A percentile compares a stretch with the other conserved stretches of the same genome.
These are phyloP conservation scores for Phaeophleospora eucalypticola DNA, from an alignment of 2,329 filamentous ascomycete genomes.

Conservation along the genomic window DNA sequence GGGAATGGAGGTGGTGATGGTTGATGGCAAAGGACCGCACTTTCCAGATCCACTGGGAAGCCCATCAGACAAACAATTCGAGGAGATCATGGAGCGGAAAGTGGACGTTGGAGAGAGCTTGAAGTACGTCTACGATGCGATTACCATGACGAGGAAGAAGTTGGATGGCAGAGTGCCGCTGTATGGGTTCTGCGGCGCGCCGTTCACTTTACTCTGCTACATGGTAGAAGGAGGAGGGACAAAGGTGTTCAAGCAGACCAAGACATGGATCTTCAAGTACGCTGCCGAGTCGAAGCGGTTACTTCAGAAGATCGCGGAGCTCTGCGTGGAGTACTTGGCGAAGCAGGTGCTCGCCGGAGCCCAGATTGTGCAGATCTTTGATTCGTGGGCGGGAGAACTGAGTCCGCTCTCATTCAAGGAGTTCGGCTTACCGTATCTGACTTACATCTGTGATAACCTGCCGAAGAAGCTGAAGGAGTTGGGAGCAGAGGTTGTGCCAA, in stretches of 20 bases:
- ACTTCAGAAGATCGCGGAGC: slow-evolving; percentile 84
- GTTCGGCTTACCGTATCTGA: slow-evolving; percentile 82
- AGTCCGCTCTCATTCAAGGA: slow-evolving; percentile 77
- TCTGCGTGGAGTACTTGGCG: slow-evolving; percentile 92
- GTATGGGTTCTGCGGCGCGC: slow-evolving; percentile 94
- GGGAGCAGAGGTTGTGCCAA: slow-evolving; percentile 75
- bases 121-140: slow-evolving; percentile 92
- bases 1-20: slow-evolving; percentile 98
- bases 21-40: slow-evolving; percentile 93
- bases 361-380: slow-evolving; percentile 94
- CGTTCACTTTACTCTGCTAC: slow-evolving; percentile 96
- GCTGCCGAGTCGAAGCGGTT: slow-evolving; percentile 73
- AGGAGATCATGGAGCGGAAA: slow-evolving; percentile 66
- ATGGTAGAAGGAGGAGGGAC: slow-evolving; percentile 98
- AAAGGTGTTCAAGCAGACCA: slow-evolving; percentile 89
- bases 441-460: slow-evolving; percentile 75
- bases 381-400: slow-evolving; percentile 95
- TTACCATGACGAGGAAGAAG: slow-evolving; percentile 85
- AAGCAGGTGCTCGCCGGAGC: slow-evolving; percentile 89
- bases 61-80: slow-evolving; percentile 80
- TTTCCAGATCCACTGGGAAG: slow-evolving; percentile 80
- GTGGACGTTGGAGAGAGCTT: slow-evolving; percentile 84
- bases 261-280: slow-evolving; percentile 95
- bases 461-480: slow-evolving; percentile 70
- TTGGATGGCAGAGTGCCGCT: slow-evolving; percentile 82